These are phyloP conservation scores for Salvia miltiorrhiza DNA, from an alignment of 257 asterid genomes.

Conservation along the genomic window DNA sequence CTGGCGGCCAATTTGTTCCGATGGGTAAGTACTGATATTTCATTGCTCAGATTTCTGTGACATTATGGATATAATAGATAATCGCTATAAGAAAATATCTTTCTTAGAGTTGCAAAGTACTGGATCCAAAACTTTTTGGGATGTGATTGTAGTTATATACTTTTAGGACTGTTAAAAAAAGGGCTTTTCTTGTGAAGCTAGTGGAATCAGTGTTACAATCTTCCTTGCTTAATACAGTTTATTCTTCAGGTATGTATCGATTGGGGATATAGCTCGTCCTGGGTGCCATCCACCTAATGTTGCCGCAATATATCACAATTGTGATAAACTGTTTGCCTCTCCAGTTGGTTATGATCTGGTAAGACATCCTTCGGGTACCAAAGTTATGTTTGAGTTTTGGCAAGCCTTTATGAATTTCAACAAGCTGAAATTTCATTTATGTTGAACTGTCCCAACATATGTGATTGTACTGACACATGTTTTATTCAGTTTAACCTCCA, in stretches of 20 bases:
- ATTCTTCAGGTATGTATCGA: constrained; percentile 64
- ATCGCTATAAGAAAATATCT: neutral
- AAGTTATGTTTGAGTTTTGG: neutral
- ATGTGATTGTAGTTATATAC: neutral
- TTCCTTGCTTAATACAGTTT: neutral
- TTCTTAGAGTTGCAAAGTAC: neutral
- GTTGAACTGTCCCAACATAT: neutral
- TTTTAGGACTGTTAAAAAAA: constrained; percentile 3
- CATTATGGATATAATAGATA: neutral
- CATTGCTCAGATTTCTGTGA: neutral
- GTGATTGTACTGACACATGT: neutral
- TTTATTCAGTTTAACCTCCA: neutral
- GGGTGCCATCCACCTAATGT: constrained; percentile 90
- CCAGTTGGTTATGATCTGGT: constrained; percentile 98
- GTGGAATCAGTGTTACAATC: neutral
- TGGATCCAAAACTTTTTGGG: neutral
- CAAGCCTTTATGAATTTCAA: neutral
- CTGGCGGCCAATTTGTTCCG: constrained; percentile 97
- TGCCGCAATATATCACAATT: constrained; percentile 64
- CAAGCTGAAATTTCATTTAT: neutral
- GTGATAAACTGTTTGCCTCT: constrained; percentile 47
- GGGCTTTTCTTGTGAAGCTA: neutral
- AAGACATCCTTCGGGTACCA: constrained; percentile 14
- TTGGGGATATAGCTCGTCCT: constrained; percentile 84
- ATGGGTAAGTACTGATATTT: constrained; percentile 50